phyloP scores from a whole-genome alignment of 2,329 filamentous ascomycete genomes.

The Hyphodiscus sp. region DNA sequence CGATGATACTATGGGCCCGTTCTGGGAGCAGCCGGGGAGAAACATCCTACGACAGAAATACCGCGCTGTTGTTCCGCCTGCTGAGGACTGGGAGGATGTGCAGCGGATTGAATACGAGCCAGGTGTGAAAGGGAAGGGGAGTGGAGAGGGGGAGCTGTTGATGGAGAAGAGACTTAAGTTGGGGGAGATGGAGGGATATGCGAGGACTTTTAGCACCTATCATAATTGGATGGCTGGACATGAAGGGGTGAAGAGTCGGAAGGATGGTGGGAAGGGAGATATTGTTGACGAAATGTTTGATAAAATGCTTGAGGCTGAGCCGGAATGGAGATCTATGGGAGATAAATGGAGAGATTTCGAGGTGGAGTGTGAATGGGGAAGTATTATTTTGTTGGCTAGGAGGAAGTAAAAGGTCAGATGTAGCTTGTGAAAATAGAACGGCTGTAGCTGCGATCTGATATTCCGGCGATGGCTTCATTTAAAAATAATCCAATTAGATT shows the following conservation, averaged over 20 bases:
- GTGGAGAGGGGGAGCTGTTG: slow-evolving; percentile 39
- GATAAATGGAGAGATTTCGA: slow-evolving; percentile 46
- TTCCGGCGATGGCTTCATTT: too few relatives aligned
- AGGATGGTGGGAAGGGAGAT: slow-evolving; percentile 52
- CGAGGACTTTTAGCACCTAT: slow-evolving; percentile 54
- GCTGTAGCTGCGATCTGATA: too few relatives aligned
- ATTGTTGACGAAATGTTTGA: slow-evolving; percentile 58
- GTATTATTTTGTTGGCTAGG: slow-evolving; percentile 50
- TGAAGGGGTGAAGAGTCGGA: slow-evolving; percentile 41
- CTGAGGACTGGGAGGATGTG: slow-evolving; percentile 45
- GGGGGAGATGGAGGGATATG: slow-evolving; percentile 53
- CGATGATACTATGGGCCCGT: slow-evolving; percentile 44
- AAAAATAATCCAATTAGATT: too few relatives aligned
- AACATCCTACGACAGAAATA: slow-evolving; percentile 46
- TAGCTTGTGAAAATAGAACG: too few relatives aligned
- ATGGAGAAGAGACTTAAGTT: slow-evolving; percentile 48
- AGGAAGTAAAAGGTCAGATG: slow-evolving; percentile 26
- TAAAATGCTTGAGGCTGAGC: slow-evolving; percentile 46
- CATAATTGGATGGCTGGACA: slow-evolving; percentile 52
- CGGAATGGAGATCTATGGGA: slow-evolving; percentile 43
- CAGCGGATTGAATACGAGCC: slow-evolving; percentile 52
- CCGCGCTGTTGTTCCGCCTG: slow-evolving; percentile 45
- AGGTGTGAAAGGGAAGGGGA: slow-evolving; percentile 33
- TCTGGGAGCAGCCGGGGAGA: slow-evolving; percentile 57
- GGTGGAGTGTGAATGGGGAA: slow-evolving; percentile 56